Evolutionary conservation across 2,329 filamentous ascomycete species (phyloP).

Genomic region (Ilyonectria destructans): DNA sequence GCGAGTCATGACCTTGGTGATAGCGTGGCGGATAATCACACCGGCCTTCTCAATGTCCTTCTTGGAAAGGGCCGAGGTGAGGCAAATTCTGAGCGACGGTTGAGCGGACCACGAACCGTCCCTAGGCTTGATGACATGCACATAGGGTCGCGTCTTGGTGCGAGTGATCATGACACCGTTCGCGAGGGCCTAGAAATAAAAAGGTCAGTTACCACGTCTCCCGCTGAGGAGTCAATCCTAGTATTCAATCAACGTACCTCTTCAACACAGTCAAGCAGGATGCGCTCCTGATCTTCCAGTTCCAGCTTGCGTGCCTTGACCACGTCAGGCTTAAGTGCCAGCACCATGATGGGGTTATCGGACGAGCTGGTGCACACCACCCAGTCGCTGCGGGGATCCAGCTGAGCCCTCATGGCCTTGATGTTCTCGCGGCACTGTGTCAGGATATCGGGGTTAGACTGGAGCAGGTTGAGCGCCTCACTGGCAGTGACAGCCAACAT

Average conservation of each 20-base stretch:
- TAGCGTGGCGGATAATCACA: conserved; percentile 88
- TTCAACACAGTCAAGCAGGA: conserved; percentile 94
- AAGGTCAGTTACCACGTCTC: conserved; percentile 32
- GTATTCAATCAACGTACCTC: conserved; percentile 76
- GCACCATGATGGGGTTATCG: conserved; percentile 90
- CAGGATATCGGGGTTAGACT: conserved; percentile 89
- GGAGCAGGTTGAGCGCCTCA: conserved; percentile 89
- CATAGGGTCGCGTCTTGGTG: conserved; percentile 83
- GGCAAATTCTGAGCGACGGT: conserved; percentile 91
- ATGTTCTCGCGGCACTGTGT: conserved; percentile 88
- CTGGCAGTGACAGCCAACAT: conserved; percentile 96
- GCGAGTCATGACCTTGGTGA: conserved; percentile 89
- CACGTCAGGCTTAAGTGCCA: conserved; percentile 88
- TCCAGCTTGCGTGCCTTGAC: conserved; percentile 79
- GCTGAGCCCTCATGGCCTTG: conserved; percentile 85
- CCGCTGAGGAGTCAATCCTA: background rate
- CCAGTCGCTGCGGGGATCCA: conserved; percentile 96
- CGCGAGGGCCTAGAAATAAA: conserved; percentile 76
- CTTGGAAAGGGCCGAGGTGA: conserved; percentile 89
- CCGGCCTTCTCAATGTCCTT: conserved; percentile 98
- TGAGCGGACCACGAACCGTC: conserved; percentile 80
- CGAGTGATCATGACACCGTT: conserved; percentile 94
- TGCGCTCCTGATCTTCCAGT: conserved; percentile 83
- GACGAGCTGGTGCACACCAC: conserved; percentile 83
- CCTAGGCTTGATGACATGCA: conserved; percentile 74